Conservation (phyloP, 805 yeast species). For the Nadsonia fulvescens region DNA sequence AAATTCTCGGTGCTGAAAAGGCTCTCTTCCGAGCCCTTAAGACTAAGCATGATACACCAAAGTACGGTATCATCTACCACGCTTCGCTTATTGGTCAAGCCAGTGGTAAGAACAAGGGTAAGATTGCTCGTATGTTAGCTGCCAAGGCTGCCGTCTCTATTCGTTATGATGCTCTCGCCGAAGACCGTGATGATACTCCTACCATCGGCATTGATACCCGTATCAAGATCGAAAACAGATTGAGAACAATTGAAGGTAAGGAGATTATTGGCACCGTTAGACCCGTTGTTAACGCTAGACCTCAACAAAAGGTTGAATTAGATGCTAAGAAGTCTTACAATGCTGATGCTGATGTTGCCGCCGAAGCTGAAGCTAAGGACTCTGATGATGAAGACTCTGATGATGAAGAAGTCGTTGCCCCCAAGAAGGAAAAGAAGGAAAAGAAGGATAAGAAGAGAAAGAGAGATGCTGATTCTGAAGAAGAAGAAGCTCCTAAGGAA, state of each 20-base stretch:
- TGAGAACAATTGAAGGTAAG: conserved; percentile 91
- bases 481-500: no score
- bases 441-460: conserved; percentile 38
- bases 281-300: conserved; percentile 53
- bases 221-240: conserved; percentile 84
- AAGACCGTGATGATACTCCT: conserved; percentile 81
- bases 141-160: conserved; percentile 96
- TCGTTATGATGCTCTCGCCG: conserved; percentile 92
- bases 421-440: conserved; percentile 31
- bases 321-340: conserved; percentile 77
- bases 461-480: conserved; percentile 16
- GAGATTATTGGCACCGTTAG: conserved; percentile 64
- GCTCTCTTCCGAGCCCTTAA: conserved; percentile 90
- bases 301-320: conserved; percentile 72
- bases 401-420: conserved; percentile 15
- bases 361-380: conserved; percentile 57
- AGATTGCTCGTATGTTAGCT: conserved; percentile 95
- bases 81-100: conserved; percentile 91
- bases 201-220: conserved; percentile 84
- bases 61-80: conserved; percentile 89
- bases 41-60: conserved; percentile 93
- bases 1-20: conserved; percentile 94
- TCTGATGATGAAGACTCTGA: conserved; percentile 31
- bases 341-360: conserved; percentile 82
- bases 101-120: conserved; percentile 92